Conservation (phyloP, 495 filamentous ascomycete genomes). For the Annulohypoxylon moriforme region DNA sequence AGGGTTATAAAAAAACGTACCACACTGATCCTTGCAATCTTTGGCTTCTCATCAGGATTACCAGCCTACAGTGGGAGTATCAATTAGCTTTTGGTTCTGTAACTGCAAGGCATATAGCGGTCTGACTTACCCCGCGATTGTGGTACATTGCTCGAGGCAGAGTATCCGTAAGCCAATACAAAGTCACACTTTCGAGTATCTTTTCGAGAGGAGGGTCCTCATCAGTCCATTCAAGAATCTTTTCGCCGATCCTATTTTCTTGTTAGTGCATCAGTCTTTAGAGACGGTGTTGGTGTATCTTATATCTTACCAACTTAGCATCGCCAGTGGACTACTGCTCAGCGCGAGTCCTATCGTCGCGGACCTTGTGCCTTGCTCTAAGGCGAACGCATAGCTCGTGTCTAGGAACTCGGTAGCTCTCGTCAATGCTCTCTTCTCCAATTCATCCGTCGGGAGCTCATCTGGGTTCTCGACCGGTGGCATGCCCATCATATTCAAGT, state of each 20-base stretch:
- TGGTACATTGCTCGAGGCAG: neutral
- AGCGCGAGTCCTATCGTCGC: slow-evolving; percentile 11
- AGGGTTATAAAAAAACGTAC: neutral
- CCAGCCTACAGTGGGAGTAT: neutral
- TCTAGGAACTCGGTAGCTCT: slow-evolving; percentile 2
- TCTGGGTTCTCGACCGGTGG: neutral
- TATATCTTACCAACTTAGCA: slow-evolving; percentile 9
- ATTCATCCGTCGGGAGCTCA: neutral
- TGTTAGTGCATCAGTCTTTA: neutral
- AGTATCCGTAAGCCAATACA: slow-evolving; percentile 12
- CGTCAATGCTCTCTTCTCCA: neutral
- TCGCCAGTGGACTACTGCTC: slow-evolving; percentile 2
- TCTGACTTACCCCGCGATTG: slow-evolving; percentile 11
- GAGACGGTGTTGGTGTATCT: neutral
- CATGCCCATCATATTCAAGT: slow-evolving; percentile 18
- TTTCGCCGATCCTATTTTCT: slow-evolving; percentile 6
- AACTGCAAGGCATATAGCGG: neutral
- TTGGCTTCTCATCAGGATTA: neutral
- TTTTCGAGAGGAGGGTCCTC: slow-evolving; percentile 14
- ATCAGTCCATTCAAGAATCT: slow-evolving; percentile 15
- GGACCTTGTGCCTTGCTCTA: slow-evolving; percentile 12
- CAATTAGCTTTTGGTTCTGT: neutral
- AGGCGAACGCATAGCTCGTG: slow-evolving; percentile 3
- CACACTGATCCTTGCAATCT: neutral
- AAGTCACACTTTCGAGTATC: slow-evolving; percentile 14